Evolutionary conservation across 192 early-diverging fungal genomes (phyloP).

Genomic region (Coemansia aciculifera): DNA sequence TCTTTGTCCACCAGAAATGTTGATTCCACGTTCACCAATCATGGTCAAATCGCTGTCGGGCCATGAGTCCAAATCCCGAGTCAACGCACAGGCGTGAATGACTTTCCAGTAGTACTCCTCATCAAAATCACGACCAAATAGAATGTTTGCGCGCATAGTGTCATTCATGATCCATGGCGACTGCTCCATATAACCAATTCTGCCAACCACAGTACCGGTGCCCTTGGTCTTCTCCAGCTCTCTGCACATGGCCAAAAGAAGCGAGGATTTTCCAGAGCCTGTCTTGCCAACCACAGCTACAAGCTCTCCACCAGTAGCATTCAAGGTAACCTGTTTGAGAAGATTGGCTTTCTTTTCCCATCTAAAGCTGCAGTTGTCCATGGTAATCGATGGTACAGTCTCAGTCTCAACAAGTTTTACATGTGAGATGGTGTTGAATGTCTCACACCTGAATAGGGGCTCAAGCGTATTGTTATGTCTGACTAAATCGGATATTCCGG

Average conservation of each 20-base stretch:
- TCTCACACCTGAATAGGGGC: background rate
- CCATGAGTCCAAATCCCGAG: slow-evolving; percentile 2
- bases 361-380: slow-evolving; percentile 3
- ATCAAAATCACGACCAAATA: slow-evolving; percentile 23
- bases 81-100: slow-evolving; percentile 6
- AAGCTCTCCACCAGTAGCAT: slow-evolving; percentile 56
- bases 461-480: background rate
- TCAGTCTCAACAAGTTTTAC: too few species aligned
- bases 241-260: slow-evolving; percentile 74
- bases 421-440: too few species aligned
- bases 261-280: slow-evolving; percentile 75
- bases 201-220: slow-evolving; percentile 59
- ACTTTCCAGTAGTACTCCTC: slow-evolving; percentile 9
- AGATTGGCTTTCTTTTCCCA: background rate
- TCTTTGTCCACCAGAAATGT: slow-evolving; percentile 27
- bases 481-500: background rate
- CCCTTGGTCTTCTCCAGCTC: slow-evolving; percentile 61
- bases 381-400: background rate
- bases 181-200: slow-evolving; percentile 75
- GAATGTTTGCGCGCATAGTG: slow-evolving; percentile 15
- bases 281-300: slow-evolving; percentile 76
- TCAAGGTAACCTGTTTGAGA: slow-evolving; percentile 51
- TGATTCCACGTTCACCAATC: slow-evolving; percentile 15
- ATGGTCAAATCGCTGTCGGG: slow-evolving; percentile 4
- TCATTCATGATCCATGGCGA: slow-evolving; percentile 47